These are phyloP conservation scores for Paramecium octaurelia DNA, from an alignment of 73 alveolate species.

Conservation along the genomic window DNA sequence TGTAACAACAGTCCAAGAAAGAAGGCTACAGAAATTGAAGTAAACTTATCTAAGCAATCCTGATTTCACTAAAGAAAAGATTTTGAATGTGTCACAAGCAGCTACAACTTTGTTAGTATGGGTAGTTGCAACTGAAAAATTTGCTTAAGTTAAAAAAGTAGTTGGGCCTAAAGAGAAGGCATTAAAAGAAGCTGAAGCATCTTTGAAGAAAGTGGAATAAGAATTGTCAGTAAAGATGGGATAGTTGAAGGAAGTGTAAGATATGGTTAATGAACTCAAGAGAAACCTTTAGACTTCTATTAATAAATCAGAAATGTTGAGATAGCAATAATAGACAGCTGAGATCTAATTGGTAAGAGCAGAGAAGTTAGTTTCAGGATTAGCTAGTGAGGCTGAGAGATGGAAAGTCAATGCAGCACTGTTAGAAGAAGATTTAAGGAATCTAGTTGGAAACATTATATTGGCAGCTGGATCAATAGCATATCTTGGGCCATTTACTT, in stretches of 20 bases:
- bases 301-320: conserved; percentile 89
- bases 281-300: conserved; percentile 84
- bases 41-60: conserved; percentile 74
- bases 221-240: conserved; percentile 84
- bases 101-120: conserved; percentile 81
- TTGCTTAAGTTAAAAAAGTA: conserved; percentile 82
- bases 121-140: conserved; percentile 92
- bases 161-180: conserved; percentile 97
- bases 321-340: conserved; percentile 83
- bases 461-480: conserved; percentile 98
- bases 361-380: conserved; percentile 95
- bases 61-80: conserved; percentile 74
- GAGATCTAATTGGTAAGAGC: conserved; percentile 95
- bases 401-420: conserved; percentile 83
- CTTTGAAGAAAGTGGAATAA: conserved; percentile 76
- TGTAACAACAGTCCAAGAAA: conserved; percentile 79
- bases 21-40: conserved; percentile 70
- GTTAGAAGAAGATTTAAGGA: conserved; percentile 89
- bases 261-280: conserved; percentile 82
- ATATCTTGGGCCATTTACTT: conserved; percentile 99
- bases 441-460: conserved; percentile 97
- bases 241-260: conserved; percentile 87
- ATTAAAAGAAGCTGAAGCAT: conserved; percentile 91
- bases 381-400: conserved; percentile 95
- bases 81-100: conserved; percentile 78